A percentile compares a stretch with the other conserved stretches of the same genome.
These are phyloP conservation scores for Citeromyces nyonsensis DNA, from an alignment of 805 yeast genomes.

Conservation along the genomic window DNA sequence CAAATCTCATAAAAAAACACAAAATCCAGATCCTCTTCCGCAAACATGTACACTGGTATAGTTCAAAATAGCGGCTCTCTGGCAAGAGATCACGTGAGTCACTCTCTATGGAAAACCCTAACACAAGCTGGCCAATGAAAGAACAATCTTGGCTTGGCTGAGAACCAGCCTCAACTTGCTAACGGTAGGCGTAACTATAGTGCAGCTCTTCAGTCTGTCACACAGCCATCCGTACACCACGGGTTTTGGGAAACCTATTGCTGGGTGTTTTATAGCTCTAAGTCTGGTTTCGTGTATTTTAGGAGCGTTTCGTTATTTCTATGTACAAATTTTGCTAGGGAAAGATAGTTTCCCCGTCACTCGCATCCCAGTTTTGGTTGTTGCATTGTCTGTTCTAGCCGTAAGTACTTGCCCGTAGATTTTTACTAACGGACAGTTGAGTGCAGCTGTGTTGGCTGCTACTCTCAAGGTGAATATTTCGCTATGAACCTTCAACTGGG, in stretches of 20 bases:
- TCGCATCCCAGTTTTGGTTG: slow-evolving; percentile 17
- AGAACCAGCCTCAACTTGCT: slow-evolving; percentile 37
- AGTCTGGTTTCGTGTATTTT: too few species aligned
- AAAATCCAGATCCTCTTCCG: too few species aligned
- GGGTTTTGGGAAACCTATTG: too few species aligned
- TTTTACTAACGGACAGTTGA: too few species aligned
- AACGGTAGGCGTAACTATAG: slow-evolving; percentile 35
- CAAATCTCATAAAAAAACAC: too few species aligned
- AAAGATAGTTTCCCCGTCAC: slow-evolving; percentile 38
- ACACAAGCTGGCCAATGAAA: slow-evolving; percentile 36
- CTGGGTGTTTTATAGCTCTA: too few species aligned
- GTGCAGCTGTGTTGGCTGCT: too few species aligned
- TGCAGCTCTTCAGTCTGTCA: slow-evolving; percentile 23
- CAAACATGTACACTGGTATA: not conserved
- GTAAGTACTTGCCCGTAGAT: too few species aligned
- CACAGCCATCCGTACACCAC: not conserved
- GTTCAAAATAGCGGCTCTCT: slow-evolving; percentile 1
- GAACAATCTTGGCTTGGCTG: slow-evolving; percentile 46
- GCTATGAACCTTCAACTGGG: slow-evolving; percentile 8
- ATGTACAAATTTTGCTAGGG: slow-evolving; percentile 30
- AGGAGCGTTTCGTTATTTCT: slow-evolving; percentile 22
- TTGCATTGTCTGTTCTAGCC: too few species aligned
- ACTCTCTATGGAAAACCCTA: not conserved
- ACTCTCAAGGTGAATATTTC: too few species aligned
- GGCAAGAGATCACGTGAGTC: slow-evolving; percentile 3